Evolutionary conservation across 2,329 filamentous ascomycete species (phyloP).

Genomic region (Colletotrichum orbiculare): DNA sequence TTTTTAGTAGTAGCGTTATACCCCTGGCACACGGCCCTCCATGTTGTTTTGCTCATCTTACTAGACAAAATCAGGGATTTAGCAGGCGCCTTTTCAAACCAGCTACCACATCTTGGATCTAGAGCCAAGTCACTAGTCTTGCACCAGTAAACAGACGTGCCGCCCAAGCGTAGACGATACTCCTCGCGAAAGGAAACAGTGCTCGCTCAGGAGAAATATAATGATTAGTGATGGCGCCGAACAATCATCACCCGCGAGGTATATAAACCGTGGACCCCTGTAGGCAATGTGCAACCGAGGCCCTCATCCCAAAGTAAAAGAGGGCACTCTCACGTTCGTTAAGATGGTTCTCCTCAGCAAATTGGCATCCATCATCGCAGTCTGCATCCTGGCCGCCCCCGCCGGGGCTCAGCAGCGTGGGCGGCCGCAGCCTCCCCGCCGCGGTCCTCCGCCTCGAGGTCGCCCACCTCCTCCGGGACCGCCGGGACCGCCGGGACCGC

Average conservation of each 20-base stretch:
- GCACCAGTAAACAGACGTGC: background rate
- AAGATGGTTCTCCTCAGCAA: conserved; percentile 16
- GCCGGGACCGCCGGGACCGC: background rate
- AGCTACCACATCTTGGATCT: background rate
- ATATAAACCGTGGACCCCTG: background rate
- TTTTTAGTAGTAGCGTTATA: background rate
- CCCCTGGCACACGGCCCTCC: background rate
- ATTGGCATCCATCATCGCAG: background rate
- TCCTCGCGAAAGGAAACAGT: background rate
- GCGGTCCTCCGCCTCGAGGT: background rate
- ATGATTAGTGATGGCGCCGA: background rate
- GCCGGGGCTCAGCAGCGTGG: conserved; percentile 1
- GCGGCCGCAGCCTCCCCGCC: background rate
- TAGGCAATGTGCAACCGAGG: background rate
- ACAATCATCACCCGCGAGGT: background rate
- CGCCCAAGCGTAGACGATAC: background rate
- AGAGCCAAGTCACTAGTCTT: background rate
- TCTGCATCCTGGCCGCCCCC: background rate
- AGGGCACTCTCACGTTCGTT: background rate
- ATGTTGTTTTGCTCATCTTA: background rate
- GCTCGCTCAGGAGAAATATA: background rate
- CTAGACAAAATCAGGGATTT: conserved; percentile 2
- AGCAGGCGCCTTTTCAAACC: conserved; percentile 2
- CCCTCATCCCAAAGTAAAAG: background rate
- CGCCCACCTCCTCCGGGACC: background rate